Percentiles rank a stretch among this genome's conserved stretches.
Conservation (phyloP, 805 yeast genomes). For the Scheffersomyces coipomensis region DNA sequence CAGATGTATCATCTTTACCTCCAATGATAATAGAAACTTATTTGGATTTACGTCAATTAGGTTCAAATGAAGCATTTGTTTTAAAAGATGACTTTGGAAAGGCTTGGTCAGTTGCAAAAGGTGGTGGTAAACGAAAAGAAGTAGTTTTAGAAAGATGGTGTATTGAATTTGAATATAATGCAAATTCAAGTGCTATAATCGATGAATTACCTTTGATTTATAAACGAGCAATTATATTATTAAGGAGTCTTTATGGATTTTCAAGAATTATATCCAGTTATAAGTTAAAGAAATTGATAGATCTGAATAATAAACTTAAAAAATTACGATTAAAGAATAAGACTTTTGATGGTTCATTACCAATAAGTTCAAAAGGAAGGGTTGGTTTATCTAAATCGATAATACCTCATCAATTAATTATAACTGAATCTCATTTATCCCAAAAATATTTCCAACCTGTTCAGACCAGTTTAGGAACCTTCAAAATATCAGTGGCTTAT, state of each 20-base stretch:
- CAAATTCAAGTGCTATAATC: slow-evolving; percentile 28
- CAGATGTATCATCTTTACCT: slow-evolving; percentile 50
- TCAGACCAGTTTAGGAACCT: slow-evolving; percentile 69
- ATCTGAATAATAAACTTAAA: slow-evolving; percentile 11
- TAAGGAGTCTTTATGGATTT: slow-evolving; percentile 71
- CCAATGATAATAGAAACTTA: slow-evolving; percentile 87
- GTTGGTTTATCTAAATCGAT: slow-evolving; percentile 77
- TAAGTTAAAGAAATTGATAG: slow-evolving; percentile 45
- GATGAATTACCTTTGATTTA: slow-evolving; percentile 67
- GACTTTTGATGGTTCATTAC: slow-evolving; percentile 71
- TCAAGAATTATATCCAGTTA: slow-evolving; percentile 70
- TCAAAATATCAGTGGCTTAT: slow-evolving; percentile 76
- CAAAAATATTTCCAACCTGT: slow-evolving; percentile 70
- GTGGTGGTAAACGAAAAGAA: slow-evolving; percentile 66
- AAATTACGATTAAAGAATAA: slow-evolving; percentile 54
- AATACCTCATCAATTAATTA: slow-evolving; percentile 40
- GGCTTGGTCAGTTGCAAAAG: slow-evolving; percentile 55
- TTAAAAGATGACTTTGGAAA: slow-evolving; percentile 54
- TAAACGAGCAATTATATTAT: slow-evolving; percentile 69
- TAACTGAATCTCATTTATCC: slow-evolving; percentile 48
- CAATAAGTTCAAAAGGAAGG: slow-evolving; percentile 79
- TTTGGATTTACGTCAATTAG: slow-evolving; percentile 61
- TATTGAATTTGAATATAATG: slow-evolving; percentile 66
- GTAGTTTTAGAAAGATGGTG: slow-evolving; percentile 95
- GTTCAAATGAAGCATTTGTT: slow-evolving; percentile 57